Evolutionary conservation across 768 basidiomycete genomes (phyloP), one percentile per base, ranked within the genome.

Genomic region (Amyloporia xantha): DNA sequence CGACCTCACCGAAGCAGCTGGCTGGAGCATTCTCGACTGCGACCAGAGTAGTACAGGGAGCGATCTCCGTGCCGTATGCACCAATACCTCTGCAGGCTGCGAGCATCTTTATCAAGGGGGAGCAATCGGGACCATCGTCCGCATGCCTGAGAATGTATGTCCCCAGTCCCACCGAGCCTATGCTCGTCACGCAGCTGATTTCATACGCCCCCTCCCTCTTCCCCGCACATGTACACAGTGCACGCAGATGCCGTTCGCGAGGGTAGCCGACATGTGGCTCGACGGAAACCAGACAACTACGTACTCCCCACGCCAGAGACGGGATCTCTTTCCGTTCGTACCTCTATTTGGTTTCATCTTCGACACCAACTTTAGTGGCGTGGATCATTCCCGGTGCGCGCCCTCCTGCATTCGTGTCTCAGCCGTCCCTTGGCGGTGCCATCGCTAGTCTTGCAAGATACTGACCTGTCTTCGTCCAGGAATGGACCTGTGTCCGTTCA

Each of bases 21-120:
- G 77, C 21, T 80, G 77, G 77, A 64, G 68, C 24, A 76, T 79
- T 36, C 54, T 78, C 19, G 68, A 65, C 30, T 80, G 78, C 56
- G 62, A 68, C 26, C 59, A 71, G 2, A 66, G 70, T 48, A 52
- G 61, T 0, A 50, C 68, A 10, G 56, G 66, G 23, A 76, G 77
- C 52, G 72, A 75, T 36, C 71, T 78, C 42, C 72, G 75, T 7
- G 66, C 77, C 17, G 74, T 77, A 2, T 79, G 78, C 62, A 58
- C 59, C 50, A 54, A 58, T 17, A 58, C 62, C 12, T 49, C 58
- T 17, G 39, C 50, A 11, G 59, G 61, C 6, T 77, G 75, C 57
- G 60, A 60, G 20, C 74, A 73, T 48, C 60, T 78, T 9, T 71
- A 66, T 49, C 59, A 63, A 27, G 59, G 57, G 28, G 70, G 65